Evolutionary conservation across 1,139 yeast genomes (phyloP), one percentile per base, ranked within the genome.

Genomic region (Saccharomyces hybrid): DNA sequence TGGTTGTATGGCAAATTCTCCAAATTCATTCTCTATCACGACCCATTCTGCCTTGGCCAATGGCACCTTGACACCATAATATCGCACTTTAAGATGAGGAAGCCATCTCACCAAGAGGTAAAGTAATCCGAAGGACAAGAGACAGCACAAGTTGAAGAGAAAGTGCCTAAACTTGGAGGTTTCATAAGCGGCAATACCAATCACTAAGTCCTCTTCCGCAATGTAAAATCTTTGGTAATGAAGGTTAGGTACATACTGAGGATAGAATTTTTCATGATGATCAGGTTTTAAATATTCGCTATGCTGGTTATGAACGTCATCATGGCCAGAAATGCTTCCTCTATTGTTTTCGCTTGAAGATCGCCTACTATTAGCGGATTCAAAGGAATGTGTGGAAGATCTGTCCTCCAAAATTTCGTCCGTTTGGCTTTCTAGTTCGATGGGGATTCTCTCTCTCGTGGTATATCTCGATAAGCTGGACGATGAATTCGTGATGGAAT

Each of bases 121-220:
- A 0, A 84, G 83, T 3, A 89, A 51, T 0, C 99, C 99, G 3
- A 81, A 66, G 0, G 97, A 82, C 5, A 73, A 49, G 1, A 80
- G 57, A 60, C 91, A 86, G 2, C 87, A 57, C 0, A 79, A 11
- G 57, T 80, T 78, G 68, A 85, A 90, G 0, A 79, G 27, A 0
- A 73, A 49, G 5, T 72, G 66, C 55, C 83, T 81, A 61, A 77
- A 56, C 52, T 67, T 67, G 27, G 84, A 80, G 25, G 84, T 80
- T 54, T 73, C 73, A 69, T 88, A 93, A 2, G 98, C 99, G 0
- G 97, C 98, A 60, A 93, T 86, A 58, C 96, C 97, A 57, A 95
- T 80, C 19, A 91, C 93, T 65, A 93, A 75, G 72, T 93, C 99
- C 67, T 93, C 99, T 69, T 95, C 98, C 0, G 97, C 93, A 59